Percentiles rank a stretch among this genome's conserved stretches.
Conservation (phyloP, 768 basidiomycete genomes). For the Boletellus ananas region DNA sequence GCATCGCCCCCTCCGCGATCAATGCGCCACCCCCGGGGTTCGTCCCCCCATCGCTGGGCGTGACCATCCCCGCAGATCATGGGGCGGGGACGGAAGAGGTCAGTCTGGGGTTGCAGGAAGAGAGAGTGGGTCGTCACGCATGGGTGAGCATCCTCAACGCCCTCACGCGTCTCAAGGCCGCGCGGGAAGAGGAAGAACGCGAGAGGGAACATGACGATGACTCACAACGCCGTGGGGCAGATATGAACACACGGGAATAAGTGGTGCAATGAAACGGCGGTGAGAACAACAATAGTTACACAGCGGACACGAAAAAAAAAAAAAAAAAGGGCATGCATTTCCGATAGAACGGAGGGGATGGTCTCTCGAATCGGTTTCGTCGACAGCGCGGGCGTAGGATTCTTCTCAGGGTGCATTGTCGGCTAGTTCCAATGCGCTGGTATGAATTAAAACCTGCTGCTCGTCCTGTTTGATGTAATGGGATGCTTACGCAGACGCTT, state of each 20-base stretch:
- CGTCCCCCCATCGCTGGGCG: constrained; percentile 74
- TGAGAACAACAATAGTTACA: constrained; percentile 4
- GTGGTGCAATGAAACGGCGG: constrained; percentile 1
- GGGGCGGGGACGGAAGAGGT: constrained; percentile 24
- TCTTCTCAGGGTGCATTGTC: constrained; percentile 19
- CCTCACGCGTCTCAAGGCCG: constrained; percentile 57
- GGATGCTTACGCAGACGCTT: constrained; percentile 42
- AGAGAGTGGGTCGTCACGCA: constrained; percentile 69
- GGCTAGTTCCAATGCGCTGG: constrained; percentile 12
- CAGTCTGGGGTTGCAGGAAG: constrained; percentile 72
- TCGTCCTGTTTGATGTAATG: constrained; percentile 1
- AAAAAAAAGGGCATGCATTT: constrained; percentile 18
- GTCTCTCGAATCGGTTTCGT: not conserved
- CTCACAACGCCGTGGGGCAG: constrained; percentile 15
- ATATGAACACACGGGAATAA: constrained; percentile 21
- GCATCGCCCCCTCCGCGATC: constrained; percentile 86
- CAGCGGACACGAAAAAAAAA: not conserved
- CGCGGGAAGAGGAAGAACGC: constrained; percentile 27
- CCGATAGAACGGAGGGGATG: constrained; percentile 10
- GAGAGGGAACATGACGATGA: constrained; percentile 1
- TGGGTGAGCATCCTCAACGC: constrained; percentile 74
- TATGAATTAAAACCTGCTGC: constrained; percentile 15
- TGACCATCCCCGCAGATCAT: constrained; percentile 53
- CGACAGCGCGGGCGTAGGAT: constrained; percentile 17
- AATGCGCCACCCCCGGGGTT: constrained; percentile 71